phyloP scores from a whole-genome alignment of 2,329 filamentous ascomycete species.

The Colletotrichum cuscutae region DNA sequence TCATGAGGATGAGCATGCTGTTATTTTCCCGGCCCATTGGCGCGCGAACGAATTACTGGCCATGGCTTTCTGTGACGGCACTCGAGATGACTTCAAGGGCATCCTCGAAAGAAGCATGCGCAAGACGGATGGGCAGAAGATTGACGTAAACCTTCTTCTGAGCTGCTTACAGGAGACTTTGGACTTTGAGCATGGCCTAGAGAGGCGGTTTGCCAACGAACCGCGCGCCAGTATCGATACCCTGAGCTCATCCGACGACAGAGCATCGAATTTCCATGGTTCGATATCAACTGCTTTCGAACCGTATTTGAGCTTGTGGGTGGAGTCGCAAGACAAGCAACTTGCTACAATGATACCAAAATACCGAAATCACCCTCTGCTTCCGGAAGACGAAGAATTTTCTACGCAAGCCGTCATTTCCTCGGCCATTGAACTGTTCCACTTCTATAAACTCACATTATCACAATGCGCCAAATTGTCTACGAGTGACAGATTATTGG shows the following conservation, averaged over 20 bases:
- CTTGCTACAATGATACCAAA: slow-evolving; percentile 85
- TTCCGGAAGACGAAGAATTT: slow-evolving; percentile 90
- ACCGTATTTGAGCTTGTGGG: slow-evolving; percentile 96
- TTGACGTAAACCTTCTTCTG: slow-evolving; percentile 90
- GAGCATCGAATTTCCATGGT: slow-evolving; percentile 82
- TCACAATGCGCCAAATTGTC: slow-evolving; percentile 97
- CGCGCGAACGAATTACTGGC: slow-evolving; percentile 89
- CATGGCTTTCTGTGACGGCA: slow-evolving; percentile 94
- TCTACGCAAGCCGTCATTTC: slow-evolving; percentile 88
- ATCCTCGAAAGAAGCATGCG: slow-evolving; percentile 91
- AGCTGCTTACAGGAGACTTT: slow-evolving; percentile 94
- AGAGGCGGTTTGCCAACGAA: slow-evolving; percentile 81
- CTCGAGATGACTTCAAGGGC: slow-evolving; percentile 92
- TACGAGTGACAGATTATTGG: slow-evolving; percentile 85
- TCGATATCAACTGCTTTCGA: slow-evolving; percentile 97
- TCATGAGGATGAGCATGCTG: slow-evolving; percentile 91
- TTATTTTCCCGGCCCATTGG: slow-evolving; percentile 89
- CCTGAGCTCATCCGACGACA: slow-evolving; percentile 81
- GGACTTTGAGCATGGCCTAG: slow-evolving; percentile 93
- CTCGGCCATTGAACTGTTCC: slow-evolving; percentile 96
- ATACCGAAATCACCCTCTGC: slow-evolving; percentile 84
- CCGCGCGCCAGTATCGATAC: slow-evolving; percentile 89
- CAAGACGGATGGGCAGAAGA: slow-evolving; percentile 76
- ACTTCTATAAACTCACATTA: slow-evolving; percentile 92
- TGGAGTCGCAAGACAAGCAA: slow-evolving; percentile 94